Evolutionary conservation across 2,329 filamentous ascomycete genomes (phyloP), one percentile per base, ranked within the genome.

Genomic region (Aspergillus calidoustus): DNA sequence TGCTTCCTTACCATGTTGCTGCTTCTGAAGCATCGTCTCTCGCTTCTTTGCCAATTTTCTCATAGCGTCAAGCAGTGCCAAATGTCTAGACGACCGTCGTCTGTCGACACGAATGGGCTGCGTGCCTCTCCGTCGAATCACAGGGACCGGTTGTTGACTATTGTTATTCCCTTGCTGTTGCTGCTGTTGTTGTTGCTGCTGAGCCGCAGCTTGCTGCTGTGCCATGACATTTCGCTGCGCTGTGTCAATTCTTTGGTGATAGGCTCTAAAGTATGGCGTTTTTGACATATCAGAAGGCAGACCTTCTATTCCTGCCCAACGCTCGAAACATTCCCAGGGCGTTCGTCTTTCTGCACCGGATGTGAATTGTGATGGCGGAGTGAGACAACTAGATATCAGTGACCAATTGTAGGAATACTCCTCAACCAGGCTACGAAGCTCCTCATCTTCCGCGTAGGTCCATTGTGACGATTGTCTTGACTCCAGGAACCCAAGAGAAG

Each of bases 381-480:
- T 85, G 57, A 98, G 81, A 62, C 94, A 89, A 68, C 87, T 91
- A 1, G 93, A 91, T 57, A 98, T 97, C 5, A 99, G 83, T 3
- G 93, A 96, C 95, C 95, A 99, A 71, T 99, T 99, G 81, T 97
- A 98, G 0, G 92, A 92, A 72, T 95, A 96, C 65, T 98, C 92
- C 69, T 92, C 91, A 19, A 97, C 95, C 46, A 96, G 83, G 50
- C 84, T 85, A 57, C 91, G 89, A 7, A 99, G 82, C 76, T 96
- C 92, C 69, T 98, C 93, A 68, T 99, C 95, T 74, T 99, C 95
- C 3, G 89, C 83, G 72, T 87, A 85, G 0, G 92, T 92, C 95
- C 95, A 99, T 72, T 97, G 93, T 3, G 95, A 98, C 2, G 93
- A 89, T 57, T 85, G 87, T 44, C 95, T 86, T 64, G 87, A 90